Base-by-base conservation (phyloP, 441 rosid genomes). In the Rhodomyrtus psidioides region DNA sequence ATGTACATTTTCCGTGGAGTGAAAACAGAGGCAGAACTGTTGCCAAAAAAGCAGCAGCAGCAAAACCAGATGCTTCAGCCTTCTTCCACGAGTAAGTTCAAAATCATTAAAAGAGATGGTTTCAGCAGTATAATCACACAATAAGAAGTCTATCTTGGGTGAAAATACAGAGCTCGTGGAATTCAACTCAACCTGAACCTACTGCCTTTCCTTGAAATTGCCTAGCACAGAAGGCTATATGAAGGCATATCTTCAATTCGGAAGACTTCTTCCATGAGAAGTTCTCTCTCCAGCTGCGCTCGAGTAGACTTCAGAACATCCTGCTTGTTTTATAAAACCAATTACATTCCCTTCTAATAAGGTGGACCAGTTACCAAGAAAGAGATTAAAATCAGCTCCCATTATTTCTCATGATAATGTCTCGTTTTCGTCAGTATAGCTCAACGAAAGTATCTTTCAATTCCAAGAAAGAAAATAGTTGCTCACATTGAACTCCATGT, bases 401-500 rank as follows among this genome's bases (percentile, higher is more conserved):
- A 65, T n/a, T n/a, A n/a, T 34, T 9, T 65, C 46, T 65, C 46
- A 30, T 65, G 76, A 30, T 65, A 81, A 53, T 46, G 55, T 24
- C 83, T 14, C 9, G 13, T 23, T 26, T 42, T 19, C 1, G 44
- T n/a, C 26, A 21, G 53, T 56, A n/a, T 46, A 21, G 14, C 46
- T 81, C 39, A 4, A 81, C 21, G 82, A 53, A 46, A 49, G 17
- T 56, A 57, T 12, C 30, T 14, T 75, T 51, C 83, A 16, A 53
- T 76, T 56, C 27, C 51, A 17, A 42, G 65, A 30, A 19, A 23
- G 24, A 15, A 53, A 27, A 39, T 76, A 56, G 58, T 21, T 28
- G 57, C 97, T 92, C 87, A 97, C 98, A 85, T 97, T 97, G 91
- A 97, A 97, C 89, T 97, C 98, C 98, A 97, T 97, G 91, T 96